Base-by-base conservation (phyloP, 2,329 filamentous ascomycete genomes). In the Ploettnerulaceae sp. region DNA sequence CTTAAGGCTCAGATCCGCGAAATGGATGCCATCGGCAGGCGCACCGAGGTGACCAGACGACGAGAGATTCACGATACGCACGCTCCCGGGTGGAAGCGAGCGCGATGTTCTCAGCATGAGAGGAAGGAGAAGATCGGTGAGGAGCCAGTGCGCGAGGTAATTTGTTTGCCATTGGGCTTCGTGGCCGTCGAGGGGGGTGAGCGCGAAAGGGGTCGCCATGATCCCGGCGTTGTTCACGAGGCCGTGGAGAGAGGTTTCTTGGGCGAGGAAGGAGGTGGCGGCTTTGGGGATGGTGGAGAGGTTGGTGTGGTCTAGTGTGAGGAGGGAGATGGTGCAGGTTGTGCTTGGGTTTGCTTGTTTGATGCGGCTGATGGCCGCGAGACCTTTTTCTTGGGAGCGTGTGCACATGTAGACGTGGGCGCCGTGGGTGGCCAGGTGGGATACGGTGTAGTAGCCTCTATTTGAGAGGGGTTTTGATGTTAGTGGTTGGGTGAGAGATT, bases 361-460 rank as follows among this genome's bases (percentile, higher is more conserved):
- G 48, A 58, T 56, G 3, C 28, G 33, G 5, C 24, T 29, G 17
- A 59, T 56, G 15, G 57, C 57, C 24, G 40, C 40, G 32, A 14
- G 36, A 21, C 45, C 57, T 33, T 57, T 59, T 11, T 26, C 33
- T 18, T 29, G 20, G 33, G 51, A 56, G 14, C 57, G 52, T 7
- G 51, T 39, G 34, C 57, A 50, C 45, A 58, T 47, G 51, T 59
- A 59, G 15, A 59, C 53, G 24, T 55, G 51, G 11, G 57, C 57
- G 20, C 54, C 52, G n/a, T 57, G 56, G 37, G 49, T 25, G 24
- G 54, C 56, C 3, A 59, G 48, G 17, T 47, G 69, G 31, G 67
- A 67, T 29, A 61, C 63, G 12, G 77, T 66, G 51, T 75, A 70
- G 42, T 68, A 66, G 7, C 74, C 74, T 14, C 52, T 55, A n/a